Evolutionary conservation across 2,329 filamentous ascomycete species (phyloP), one percentile per base, ranked within the genome.

Genomic region (Colletotrichum simmondsii): DNA sequence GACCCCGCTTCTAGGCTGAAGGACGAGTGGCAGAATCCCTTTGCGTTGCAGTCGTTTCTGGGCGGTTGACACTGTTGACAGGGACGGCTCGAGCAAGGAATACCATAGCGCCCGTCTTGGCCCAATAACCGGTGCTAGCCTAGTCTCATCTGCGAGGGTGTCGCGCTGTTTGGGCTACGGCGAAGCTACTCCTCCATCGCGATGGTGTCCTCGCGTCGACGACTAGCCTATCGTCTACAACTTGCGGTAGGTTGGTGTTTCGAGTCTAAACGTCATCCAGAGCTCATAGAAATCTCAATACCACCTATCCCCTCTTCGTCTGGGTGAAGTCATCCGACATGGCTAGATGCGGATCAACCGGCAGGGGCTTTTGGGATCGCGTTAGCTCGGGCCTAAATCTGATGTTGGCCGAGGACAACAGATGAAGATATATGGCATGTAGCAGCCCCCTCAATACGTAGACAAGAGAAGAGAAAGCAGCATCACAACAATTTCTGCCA

Each of bases 191-290:
- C 35, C 28, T 56, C 53, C 53, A 46, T 28, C 42, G 61, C 52
- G 58, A 72, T 63, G 53, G 64, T 63, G 69, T 56, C 46, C 28
- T 54, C 59, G 28, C 52, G n/a, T 56, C 10, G 52, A 24, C 22
- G 22, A 8, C 61, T 35, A 7, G 22, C 26, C 28, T 56, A 19
- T 58, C 60, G 71, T 52, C 56, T 30, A 26, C 32, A 28, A n/a
- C 37, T 37, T 49, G 46, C 54, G 32, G 52, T 16, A 16, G 52
- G 52, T 49, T 28, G 14, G 42, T 19, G 24, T 32, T 58, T 49
- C 59, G 56, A 73, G 67, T 73, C 60, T 73, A 73, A 65, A 52
- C 66, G 71, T 73, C 71, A 73, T 73, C 60, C 32, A 49, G 66
- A 65, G 28, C 60, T 61, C 66, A 54, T 56, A 24, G 3, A 56